Evolutionary conservation across 2,329 filamentous ascomycete species (phyloP), one percentile per base, ranked within the genome.

Genomic region (Colletotrichum sp.): DNA sequence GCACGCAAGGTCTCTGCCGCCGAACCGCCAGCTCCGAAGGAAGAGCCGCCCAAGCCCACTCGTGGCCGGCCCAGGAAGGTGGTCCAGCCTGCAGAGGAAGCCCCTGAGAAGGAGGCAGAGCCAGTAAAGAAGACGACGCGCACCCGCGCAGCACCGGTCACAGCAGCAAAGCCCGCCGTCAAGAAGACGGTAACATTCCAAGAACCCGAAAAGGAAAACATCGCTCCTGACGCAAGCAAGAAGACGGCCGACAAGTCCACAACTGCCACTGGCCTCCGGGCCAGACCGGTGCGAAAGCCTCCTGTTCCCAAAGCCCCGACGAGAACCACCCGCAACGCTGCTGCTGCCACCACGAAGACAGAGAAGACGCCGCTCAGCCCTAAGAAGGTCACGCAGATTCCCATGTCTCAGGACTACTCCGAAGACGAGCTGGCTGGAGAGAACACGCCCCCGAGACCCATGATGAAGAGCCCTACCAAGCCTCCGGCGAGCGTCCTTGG

Each of bases 131-230:
- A 68, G 76, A 72, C 44, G 66, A 80, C 80, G 57, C 81, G 82
- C 52, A 78, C 75, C 63, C 83, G 78, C 74, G 75, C 79, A 32
- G 76, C 79, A 52, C 75, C 80, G 18, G 76, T 79, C n/a, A 80
- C 81, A 80, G 44, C 72, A 76, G 71, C 85, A 77, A 90, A 87
- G 82, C 82, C 89, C 21, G 84, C 86, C 7, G 82, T 86, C 39
- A 92, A 90, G 85, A 93, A 93, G 85, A 88, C 87, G 4, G 92
- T 93, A 80, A 92, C 90, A 74, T 93, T 93, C 81, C 88, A 92
- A 80, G 90, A 91, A 79, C 90, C 90, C 5, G 91, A 92, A 81
- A 93, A 93, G 83, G 92, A 93, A 81, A 93, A 93, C 78, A 83
- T 91, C 49, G 81, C 86, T 24, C 90, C 90, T 16, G 79, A 82